These are phyloP conservation scores for Hortiboletus rubellus DNA, from an alignment of 1,284 basidiomycete genomes.

Conservation along the genomic window DNA sequence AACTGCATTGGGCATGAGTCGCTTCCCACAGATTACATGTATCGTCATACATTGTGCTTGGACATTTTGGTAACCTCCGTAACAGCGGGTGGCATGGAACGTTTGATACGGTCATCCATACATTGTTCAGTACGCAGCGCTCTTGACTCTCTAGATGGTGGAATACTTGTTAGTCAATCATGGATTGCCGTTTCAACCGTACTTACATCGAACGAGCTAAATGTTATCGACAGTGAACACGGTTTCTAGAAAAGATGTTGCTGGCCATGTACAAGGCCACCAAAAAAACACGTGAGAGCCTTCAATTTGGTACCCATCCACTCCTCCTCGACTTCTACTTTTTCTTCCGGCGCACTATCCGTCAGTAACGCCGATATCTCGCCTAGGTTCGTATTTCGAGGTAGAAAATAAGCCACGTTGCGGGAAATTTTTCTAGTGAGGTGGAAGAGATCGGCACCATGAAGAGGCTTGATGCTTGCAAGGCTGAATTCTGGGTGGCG, in stretches of 20 bases:
- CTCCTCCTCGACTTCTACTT: conserved; percentile 83
- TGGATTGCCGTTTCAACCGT: not conserved
- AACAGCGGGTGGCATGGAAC: not conserved
- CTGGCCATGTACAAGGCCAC: conserved; percentile 68
- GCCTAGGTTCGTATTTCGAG: conserved; percentile 75
- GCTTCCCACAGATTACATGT: too few species aligned
- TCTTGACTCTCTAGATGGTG: not conserved
- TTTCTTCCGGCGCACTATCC: conserved; percentile 37
- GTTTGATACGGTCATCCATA: not conserved
- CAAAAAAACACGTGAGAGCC: conserved; percentile 81
- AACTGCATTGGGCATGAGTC: not conserved
- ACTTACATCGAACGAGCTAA: not conserved
- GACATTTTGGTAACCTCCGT: not conserved
- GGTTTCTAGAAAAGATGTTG: conserved; percentile 50
- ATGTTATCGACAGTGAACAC: not conserved
- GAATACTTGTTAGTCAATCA: not conserved
- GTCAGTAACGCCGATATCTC: conserved; percentile 66
- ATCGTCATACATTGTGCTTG: not conserved
- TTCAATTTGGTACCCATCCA: conserved; percentile 88
- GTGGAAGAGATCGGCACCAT: conserved; percentile 78
- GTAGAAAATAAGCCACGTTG: conserved; percentile 90
- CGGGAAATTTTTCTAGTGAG: conserved; percentile 69
- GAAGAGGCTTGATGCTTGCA: conserved; percentile 73
- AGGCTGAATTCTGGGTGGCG: conserved; percentile 66
- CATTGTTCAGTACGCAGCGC: too few species aligned